Evolutionary conservation across 1,284 basidiomycete genomes (phyloP).

Genomic region (Melanopsichium pennsylvanicum): DNA sequence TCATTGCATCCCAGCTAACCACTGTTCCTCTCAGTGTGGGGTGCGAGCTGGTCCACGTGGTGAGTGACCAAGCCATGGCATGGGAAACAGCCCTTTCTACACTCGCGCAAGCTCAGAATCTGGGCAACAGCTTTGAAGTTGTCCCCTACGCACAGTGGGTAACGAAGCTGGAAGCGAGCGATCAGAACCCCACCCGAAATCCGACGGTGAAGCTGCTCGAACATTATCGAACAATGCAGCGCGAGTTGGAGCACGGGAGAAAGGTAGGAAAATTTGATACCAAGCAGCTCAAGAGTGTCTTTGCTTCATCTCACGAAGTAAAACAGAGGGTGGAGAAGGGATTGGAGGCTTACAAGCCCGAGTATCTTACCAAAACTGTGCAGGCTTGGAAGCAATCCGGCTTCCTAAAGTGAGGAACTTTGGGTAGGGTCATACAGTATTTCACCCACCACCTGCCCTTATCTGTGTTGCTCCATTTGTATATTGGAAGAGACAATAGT

Average conservation of each 20-base stretch:
- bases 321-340: constrained; percentile 3
- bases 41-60: constrained; percentile 20
- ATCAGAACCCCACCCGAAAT: constrained; percentile 68
- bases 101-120: constrained; percentile 68
- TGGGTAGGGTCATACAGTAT: too few relatives aligned
- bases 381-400: constrained; percentile 24
- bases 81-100: constrained; percentile 73
- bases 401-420: constrained; percentile 21
- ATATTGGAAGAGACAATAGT: too few relatives aligned
- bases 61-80: constrained; percentile 31
- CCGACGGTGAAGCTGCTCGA: constrained; percentile 70
- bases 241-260: constrained; percentile 2
- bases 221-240: constrained; percentile 67
- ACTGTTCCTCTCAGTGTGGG: constrained; percentile 20
- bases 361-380: constrained; percentile 17
- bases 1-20: constrained; percentile 70
- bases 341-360: constrained; percentile 15
- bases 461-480: too few relatives aligned
- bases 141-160: constrained; percentile 74
- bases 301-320: constrained; percentile 6
- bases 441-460: constrained; percentile 1
- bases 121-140: constrained; percentile 78
- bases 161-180: constrained; percentile 67
- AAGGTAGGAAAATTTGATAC: constrained; percentile 19
- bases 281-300: constrained; percentile 1